Evolutionary conservation across 2,329 filamentous ascomycete genomes (phyloP).

Genomic region (Teratosphaeriaceae sp.): DNA sequence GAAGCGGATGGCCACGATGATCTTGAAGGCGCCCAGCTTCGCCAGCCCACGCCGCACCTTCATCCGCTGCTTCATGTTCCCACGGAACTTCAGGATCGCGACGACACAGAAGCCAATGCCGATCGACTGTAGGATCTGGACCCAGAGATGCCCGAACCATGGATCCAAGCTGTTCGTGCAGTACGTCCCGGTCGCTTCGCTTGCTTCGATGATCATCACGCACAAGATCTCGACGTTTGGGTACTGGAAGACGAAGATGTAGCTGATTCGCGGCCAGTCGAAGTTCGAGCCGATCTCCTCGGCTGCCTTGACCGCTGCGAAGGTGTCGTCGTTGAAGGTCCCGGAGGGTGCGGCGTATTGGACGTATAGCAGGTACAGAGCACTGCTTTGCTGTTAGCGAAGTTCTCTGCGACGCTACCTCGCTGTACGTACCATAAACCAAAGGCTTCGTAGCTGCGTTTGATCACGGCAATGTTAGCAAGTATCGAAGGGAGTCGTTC

Average conservation of each 20-base stretch:
- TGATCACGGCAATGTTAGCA: no score
- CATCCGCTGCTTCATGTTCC: constrained; percentile 16
- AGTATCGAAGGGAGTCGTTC: no score
- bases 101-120: constrained; percentile 18
- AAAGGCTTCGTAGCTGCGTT: constrained; percentile 23
- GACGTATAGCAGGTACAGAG: constrained; percentile 22
- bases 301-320: constrained; percentile 15
- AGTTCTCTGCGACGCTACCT: neutral
- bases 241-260: constrained; percentile 25
- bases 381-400: constrained; percentile 1
- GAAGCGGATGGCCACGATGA: constrained; percentile 24
- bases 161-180: constrained; percentile 18
- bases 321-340: constrained; percentile 16
- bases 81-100: constrained; percentile 20
- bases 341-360: constrained; percentile 19
- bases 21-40: constrained; percentile 25
- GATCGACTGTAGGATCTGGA: constrained; percentile 13
- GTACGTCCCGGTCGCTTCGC: constrained; percentile 19
- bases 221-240: constrained; percentile 18
- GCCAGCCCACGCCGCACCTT: constrained; percentile 16
- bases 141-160: constrained; percentile 19
- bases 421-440: constrained; percentile 14
- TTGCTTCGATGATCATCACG: constrained; percentile 18
- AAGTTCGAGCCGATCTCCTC: constrained; percentile 13
- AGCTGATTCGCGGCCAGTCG: constrained; percentile 18